Evolutionary conservation across 2,329 filamentous ascomycete species (phyloP), one percentile per base, ranked within the genome.

Genomic region (Neopestalotiopsis sp.): DNA sequence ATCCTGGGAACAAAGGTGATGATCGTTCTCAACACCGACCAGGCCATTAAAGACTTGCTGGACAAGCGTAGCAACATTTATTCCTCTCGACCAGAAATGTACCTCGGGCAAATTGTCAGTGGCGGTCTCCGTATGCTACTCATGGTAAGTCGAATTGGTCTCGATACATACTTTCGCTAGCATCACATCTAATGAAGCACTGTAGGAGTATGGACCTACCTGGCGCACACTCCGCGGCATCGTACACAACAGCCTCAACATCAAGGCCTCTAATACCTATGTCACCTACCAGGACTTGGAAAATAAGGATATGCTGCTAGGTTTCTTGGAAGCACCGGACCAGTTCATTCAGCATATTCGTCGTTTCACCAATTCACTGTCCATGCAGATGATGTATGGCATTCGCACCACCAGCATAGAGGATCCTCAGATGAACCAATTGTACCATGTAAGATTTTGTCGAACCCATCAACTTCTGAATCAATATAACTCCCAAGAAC

Each of bases 201-300:
- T 17, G 3, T 65, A 76, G 77, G 69, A 74, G 62, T 80, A 81
- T n/a, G 78, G 78, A 7, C 76, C 78, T 3, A 74, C 68, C 38
- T 81, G 78, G 79, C 74, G 79, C 10, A 76, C 76, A 73, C 72
- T 79, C 30, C 78, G 80, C 14, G 80, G 79, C 65, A 76, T 82
- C 71, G 72, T 82, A 3, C 86, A 87, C 72, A 78, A 76, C 2
- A 78, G 86, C 1, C 81, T 88, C 34, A 86, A 87, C 70, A 75
- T 85, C 65, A 82, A 78, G 0, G 79, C 81, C 1, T 81, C 85
- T 3, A 81, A 79, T 66, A 76, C 78, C 9, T 90, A 90, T 68
- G 80, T 88, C 2, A 81, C 84, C 1, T 89, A 88, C 71, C 87
- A 89, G 71, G 81, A 85, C 62, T 79, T 89, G 2, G 87, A 89